Conservation (phyloP, 2,329 filamentous ascomycete genomes). For the Cladophialophora immunda region DNA sequence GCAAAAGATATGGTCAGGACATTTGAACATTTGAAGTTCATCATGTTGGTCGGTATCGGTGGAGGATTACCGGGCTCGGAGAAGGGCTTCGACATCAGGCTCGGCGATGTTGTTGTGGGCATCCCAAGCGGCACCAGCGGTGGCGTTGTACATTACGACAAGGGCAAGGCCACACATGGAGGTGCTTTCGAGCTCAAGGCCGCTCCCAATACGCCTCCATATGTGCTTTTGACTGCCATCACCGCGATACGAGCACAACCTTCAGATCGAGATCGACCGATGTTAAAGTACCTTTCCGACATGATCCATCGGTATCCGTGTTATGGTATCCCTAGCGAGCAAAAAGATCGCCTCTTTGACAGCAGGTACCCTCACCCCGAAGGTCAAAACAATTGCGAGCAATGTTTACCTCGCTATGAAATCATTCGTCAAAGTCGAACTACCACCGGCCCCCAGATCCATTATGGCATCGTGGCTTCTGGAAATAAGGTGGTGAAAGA, state of each 20-base stretch:
- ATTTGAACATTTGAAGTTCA: slow-evolving; percentile 27
- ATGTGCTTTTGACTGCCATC: slow-evolving; percentile 38
- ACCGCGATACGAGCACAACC: slow-evolving; percentile 27
- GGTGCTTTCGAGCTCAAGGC: slow-evolving; percentile 40
- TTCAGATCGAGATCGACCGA: not conserved
- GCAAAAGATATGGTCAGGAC: slow-evolving; percentile 36
- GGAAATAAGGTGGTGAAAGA: slow-evolving; percentile 43
- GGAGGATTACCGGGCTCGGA: slow-evolving; percentile 37
- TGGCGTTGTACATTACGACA: slow-evolving; percentile 37
- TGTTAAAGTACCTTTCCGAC: slow-evolving; percentile 6
- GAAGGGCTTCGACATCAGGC: slow-evolving; percentile 35
- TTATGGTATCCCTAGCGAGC: slow-evolving; percentile 6
- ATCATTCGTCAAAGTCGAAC: not conserved
- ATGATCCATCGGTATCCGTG: slow-evolving; percentile 6
- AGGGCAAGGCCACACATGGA: slow-evolving; percentile 39
- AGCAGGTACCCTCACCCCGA: slow-evolving; percentile 6
- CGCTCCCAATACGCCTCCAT: slow-evolving; percentile 35
- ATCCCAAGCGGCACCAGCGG: not conserved
- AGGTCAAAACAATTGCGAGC: slow-evolving; percentile 5
- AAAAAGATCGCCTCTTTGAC: slow-evolving; percentile 24
- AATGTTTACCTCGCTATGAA: not conserved
- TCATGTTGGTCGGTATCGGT: slow-evolving; percentile 39
- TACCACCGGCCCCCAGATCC: slow-evolving; percentile 26
- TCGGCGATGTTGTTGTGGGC: slow-evolving; percentile 27
- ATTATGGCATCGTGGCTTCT: slow-evolving; percentile 44